Conservation (phyloP, 2,329 filamentous ascomycete genomes). For the Sarocladium kiliense region DNA sequence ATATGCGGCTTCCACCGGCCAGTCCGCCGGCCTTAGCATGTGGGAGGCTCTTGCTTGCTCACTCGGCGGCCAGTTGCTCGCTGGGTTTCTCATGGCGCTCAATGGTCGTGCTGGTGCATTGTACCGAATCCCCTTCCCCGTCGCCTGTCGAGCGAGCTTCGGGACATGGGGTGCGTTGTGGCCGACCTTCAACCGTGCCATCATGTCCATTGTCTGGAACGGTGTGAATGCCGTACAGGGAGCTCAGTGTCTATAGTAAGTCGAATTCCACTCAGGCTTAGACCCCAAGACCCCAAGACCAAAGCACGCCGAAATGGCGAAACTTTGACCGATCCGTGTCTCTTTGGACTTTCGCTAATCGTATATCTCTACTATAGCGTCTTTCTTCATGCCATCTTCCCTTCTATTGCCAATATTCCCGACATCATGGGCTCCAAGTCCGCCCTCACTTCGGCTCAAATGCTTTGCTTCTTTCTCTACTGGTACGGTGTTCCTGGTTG, state of each 20-base stretch:
- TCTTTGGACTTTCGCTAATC: neutral
- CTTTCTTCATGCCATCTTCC: slow-evolving; percentile 36
- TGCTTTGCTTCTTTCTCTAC: slow-evolving; percentile 36
- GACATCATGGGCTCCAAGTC: slow-evolving; percentile 34
- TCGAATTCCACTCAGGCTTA: neutral
- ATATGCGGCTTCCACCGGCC: slow-evolving; percentile 32
- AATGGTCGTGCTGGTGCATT: slow-evolving; percentile 24
- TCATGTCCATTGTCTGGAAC: slow-evolving; percentile 41
- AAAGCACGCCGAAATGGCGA: too few relatives aligned
- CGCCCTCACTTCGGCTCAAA: slow-evolving; percentile 31
- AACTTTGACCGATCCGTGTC: neutral
- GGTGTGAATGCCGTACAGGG: slow-evolving; percentile 34
- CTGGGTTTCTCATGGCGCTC: slow-evolving; percentile 33
- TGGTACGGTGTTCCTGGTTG: slow-evolving; percentile 18
- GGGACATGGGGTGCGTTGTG: slow-evolving; percentile 39
- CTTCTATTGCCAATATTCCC: slow-evolving; percentile 30
- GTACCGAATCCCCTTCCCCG: slow-evolving; percentile 11
- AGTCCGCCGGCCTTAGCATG: slow-evolving; percentile 39
- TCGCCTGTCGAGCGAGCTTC: slow-evolving; percentile 35
- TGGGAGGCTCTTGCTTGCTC: slow-evolving; percentile 41
- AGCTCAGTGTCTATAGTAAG: slow-evolving; percentile 21
- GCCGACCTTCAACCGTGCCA: slow-evolving; percentile 37
- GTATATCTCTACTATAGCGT: slow-evolving; percentile 2
- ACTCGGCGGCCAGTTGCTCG: slow-evolving; percentile 34
- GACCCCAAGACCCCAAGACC: neutral